Base-by-base conservation (phyloP, 345 rosid genomes). In the Noccaea caerulescens region DNA sequence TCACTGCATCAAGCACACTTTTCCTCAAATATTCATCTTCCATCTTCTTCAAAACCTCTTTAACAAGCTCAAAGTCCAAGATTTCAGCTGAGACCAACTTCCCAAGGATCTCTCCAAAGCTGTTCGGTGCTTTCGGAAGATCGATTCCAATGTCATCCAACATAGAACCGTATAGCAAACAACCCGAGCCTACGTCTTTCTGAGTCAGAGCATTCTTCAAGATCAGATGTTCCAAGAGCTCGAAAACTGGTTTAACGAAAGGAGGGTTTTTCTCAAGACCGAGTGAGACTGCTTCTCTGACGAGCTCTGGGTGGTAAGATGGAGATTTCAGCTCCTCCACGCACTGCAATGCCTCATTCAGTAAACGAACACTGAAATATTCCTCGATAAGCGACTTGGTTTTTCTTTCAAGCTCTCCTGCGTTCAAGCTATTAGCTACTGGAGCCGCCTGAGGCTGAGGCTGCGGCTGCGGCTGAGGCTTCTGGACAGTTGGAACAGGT, bases 131-230 rank as follows among this genome's bases (percentile, higher is more conserved):
- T 72, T 77, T 86, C 3, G 94, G 94, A 51, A 86, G 70, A 77
- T 88, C 94, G 49, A 90, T 86, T 50, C 80, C 90, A 9, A 88
- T 69, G 63, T 90, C 89, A 67, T 90, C 97, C 72, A 90, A 52
- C 81, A 76, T 71, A 0, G 92, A 82, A 20, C 81, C 81, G 30
- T 82, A 90, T 1, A 79, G 79, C 63, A 86, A 45, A 58, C 94
- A 90, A 11, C 97, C 94, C 0, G 76, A 56, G 11, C 72, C 87
- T 10, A 86, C 10, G 68, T 86, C 90, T 16, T 61, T 71, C 32
- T 71, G 8, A 3, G 84, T 78, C 38, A 90, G 2, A 3, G 80
- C 80, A 54, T 83, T 80, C 76, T 82, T 83, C 46, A 64, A 11
- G 23, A 80, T 58, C 23, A 90, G 67, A 71, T 74, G 76, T 53